Conservation (phyloP, 2,329 filamentous ascomycete species). For the Phaeosphaeria sp. region DNA sequence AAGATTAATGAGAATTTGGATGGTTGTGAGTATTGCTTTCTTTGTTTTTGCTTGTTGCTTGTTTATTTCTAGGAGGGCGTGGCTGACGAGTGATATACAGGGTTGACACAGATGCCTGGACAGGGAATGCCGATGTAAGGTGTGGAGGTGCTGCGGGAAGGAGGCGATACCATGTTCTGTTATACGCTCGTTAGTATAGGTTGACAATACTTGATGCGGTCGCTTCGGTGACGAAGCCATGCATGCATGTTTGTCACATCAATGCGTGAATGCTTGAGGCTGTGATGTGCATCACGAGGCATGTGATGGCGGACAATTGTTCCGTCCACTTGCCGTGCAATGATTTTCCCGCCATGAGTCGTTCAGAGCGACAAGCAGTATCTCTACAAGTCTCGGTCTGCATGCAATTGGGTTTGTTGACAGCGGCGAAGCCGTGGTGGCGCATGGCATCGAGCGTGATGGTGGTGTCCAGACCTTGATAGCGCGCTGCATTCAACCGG, state of each 20-base stretch:
- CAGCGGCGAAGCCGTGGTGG: slow-evolving; percentile 4
- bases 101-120: slow-evolving; percentile 1
- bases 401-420: neutral
- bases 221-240: neutral
- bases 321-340: neutral
- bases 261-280: neutral
- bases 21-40: slow-evolving; percentile 23
- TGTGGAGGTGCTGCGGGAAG: neutral
- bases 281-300: neutral
- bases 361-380: neutral
- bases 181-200: slow-evolving; percentile 6
- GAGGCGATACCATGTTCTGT: neutral
- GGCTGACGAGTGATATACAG: slow-evolving; percentile 1
- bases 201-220: neutral
- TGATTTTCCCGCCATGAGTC: neutral
- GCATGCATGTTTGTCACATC: neutral
- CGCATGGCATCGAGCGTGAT: neutral
- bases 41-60: neutral
- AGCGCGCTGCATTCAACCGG: neutral
- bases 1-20: slow-evolving; percentile 31
- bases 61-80: neutral
- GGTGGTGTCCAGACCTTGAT: neutral
- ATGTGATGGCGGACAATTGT: neutral
- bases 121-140: slow-evolving; percentile 5
- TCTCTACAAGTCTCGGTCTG: neutral